phyloP scores from a whole-genome alignment of 495 filamentous ascomycete genomes.

The Glarea lozoyensis region DNA sequence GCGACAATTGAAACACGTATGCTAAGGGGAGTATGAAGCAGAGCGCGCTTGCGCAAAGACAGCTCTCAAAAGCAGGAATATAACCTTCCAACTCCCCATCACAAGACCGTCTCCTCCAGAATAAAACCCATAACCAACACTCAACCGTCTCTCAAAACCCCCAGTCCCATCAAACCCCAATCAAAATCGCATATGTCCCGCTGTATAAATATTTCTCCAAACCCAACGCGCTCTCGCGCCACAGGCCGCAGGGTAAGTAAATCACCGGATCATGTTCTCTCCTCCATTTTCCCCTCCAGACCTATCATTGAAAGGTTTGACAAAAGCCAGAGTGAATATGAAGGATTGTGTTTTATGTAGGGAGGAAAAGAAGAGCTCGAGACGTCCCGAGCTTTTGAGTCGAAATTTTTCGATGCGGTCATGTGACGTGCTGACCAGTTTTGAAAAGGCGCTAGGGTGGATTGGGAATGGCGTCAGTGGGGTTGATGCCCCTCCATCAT shows the following conservation, averaged over 20 bases:
- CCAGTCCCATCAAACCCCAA: no score
- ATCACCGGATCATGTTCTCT: slow-evolving; percentile 39
- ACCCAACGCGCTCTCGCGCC: slow-evolving; percentile 24
- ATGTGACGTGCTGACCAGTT: no score
- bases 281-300: slow-evolving; percentile 72
- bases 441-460: slow-evolving; percentile 9
- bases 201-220: slow-evolving; percentile 21
- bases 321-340: slow-evolving; percentile 74
- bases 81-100: no score
- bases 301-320: slow-evolving; percentile 45
- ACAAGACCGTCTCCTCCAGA: no score
- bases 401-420: slow-evolving; percentile 6
- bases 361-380: slow-evolving; percentile 34
- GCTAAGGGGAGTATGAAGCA: no score
- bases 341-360: slow-evolving; percentile 60
- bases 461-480: not conserved
- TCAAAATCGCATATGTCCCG: slow-evolving; percentile 19
- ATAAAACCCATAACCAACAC: no score
- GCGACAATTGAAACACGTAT: no score
- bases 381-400: slow-evolving; percentile 14
- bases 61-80: no score
- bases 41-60: no score
- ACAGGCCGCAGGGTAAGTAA: slow-evolving; percentile 42
- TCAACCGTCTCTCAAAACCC: no score
- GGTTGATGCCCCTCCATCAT: slow-evolving; percentile 15